phyloP scores from a whole-genome alignment of 306 rosid genomes.

The Sicyos baderoa region DNA sequence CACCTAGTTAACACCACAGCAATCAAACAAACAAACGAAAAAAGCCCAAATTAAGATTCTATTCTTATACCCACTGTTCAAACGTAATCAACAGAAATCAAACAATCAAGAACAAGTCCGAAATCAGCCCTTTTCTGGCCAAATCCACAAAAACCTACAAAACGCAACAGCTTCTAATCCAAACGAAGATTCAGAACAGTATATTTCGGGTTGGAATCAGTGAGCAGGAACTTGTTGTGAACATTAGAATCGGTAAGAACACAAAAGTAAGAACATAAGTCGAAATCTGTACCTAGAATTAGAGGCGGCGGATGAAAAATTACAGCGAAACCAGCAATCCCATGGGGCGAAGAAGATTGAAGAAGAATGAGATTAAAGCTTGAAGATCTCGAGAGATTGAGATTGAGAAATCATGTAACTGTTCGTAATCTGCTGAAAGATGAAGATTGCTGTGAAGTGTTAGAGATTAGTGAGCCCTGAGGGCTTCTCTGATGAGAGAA shows the following conservation, averaged over 20 bases:
- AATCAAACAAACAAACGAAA: not conserved
- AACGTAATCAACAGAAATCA: conserved; percentile 9
- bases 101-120: not conserved
- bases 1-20: not conserved
- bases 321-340: conserved; percentile 7
- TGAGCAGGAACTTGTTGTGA: not conserved
- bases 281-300: not conserved
- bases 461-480: conserved; percentile 7
- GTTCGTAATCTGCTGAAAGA: conserved; percentile 13
- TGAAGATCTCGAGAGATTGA: conserved; percentile 9
- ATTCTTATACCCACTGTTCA: not conserved
- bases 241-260: not conserved
- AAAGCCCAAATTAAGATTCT: not conserved
- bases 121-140: not conserved
- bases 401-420: not conserved
- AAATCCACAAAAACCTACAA: conserved; percentile 1
- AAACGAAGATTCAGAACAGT: conserved; percentile 3
- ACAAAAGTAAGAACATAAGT: not conserved
- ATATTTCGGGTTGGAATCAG: not conserved
- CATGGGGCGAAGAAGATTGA: not conserved
- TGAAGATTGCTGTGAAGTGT: not conserved
- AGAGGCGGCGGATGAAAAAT: not conserved
- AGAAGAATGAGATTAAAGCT: not conserved
- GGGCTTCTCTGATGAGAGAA: not conserved
- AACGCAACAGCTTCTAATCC: not conserved